Evolutionary conservation across 1,139 yeast genomes (phyloP).

Genomic region (Geotrichum bryndzae): DNA sequence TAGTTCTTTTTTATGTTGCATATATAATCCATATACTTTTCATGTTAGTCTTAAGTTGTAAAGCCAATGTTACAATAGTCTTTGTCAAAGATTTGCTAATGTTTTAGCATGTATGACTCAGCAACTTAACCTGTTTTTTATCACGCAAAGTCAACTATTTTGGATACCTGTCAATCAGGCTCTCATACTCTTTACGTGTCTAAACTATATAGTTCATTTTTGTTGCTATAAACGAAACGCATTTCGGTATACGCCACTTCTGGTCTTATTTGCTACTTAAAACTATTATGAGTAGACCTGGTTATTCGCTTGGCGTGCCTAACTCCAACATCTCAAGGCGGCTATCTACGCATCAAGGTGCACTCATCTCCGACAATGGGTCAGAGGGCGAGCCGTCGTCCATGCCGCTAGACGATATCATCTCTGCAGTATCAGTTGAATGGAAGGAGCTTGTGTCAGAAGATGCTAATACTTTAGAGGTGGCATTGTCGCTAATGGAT

Average conservation of each 20-base stretch:
- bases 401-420: conserved; percentile 12
- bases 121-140: not conserved
- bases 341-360: conserved; percentile 10
- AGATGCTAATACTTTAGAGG: conserved; percentile 70
- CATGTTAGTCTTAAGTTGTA: not conserved
- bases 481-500: conserved; percentile 75
- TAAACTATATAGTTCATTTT: not conserved
- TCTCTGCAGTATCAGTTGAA: conserved; percentile 19
- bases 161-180: not conserved
- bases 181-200: not conserved
- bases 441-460: conserved; percentile 38
- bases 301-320: conserved; percentile 8
- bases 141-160: not conserved
- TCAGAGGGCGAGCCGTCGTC: conserved; percentile 1
- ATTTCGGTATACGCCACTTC: not conserved
- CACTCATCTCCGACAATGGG: not conserved
- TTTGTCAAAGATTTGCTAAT: not conserved
- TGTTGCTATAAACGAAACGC: not conserved
- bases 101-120: not conserved
- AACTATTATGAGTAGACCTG: conserved; percentile 9
- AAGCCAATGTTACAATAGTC: not conserved
- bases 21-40: not conserved
- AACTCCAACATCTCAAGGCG: conserved; percentile 15
- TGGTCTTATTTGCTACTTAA: not conserved
- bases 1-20: not conserved